Base-by-base conservation (phyloP, 192 early-diverging fungal species). In the Ambispora gerdemannii region DNA sequence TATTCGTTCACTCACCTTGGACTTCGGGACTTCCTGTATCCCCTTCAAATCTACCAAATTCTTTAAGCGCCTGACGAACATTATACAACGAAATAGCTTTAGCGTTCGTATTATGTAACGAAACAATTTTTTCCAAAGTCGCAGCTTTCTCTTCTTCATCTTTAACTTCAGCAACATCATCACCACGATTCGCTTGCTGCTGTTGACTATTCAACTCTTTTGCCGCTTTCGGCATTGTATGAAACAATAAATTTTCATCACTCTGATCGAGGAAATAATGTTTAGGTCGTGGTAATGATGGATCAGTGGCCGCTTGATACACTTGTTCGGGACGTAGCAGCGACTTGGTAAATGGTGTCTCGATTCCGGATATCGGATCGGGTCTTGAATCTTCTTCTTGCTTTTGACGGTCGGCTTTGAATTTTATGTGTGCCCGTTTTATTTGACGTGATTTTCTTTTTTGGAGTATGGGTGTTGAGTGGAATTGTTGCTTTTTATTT, bases 21-120 rank as follows among this genome's bases (percentile, higher is more conserved):
- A 95, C 96, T 77, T 94, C 93, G 4, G 93, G 80, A 71, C 90
- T 93, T 19, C 96, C 96, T 13, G 95, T 93, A 77, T 98, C 96
- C 30, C 83, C 84, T 32, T 86, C 84, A 31, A 77, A 78, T 50
- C 90, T 80, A 25, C 89, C 89, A 83, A 97, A 97, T 72, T 88
- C 82, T 55, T 90, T 85, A 32, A 93, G 77, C 7, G 90, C 86
- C 35, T 84, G 78, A 71, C 77, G 73, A 28, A 87, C 78, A 73
- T 98, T 98, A 80, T 86, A 92, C 38, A 92, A 81, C 63, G 78
- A 77, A 28, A 96, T 82, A 69, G 85, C 84, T 72, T 89, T 88
- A 59, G 88, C 82, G 73, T 84, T 90, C 15, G 90, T 88, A 73
- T 95, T 98, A 72, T 93, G 90, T 63, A 96, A 76, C 33, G 89